These are phyloP conservation scores for Oxytropis ochrocephala DNA, from an alignment of 306 rosid genomes.

Conservation along the genomic window DNA sequence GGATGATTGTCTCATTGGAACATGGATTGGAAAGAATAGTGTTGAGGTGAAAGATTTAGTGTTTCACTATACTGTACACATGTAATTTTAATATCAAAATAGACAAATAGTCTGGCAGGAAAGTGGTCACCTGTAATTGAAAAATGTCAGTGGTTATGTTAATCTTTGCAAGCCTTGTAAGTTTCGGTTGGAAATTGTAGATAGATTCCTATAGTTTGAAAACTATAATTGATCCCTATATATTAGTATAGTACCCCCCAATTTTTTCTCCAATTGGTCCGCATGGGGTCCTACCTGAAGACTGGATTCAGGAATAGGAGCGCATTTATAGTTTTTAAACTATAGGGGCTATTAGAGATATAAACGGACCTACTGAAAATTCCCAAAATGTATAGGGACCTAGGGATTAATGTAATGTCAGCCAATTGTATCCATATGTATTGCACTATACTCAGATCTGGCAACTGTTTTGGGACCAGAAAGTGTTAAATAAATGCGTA, in stretches of 20 bases:
- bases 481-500: constrained; percentile 11
- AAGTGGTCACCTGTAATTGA: constrained; percentile 3
- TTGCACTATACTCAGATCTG: constrained; percentile 3
- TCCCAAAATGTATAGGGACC: not conserved
- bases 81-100: constrained; percentile 12
- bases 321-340: not conserved
- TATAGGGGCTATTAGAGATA: not conserved
- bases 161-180: not conserved
- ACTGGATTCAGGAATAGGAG: constrained; percentile 1
- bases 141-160: constrained; percentile 1
- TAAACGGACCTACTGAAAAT: constrained; percentile 4
- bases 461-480: constrained; percentile 5
- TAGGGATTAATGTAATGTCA: not conserved
- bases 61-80: not conserved
- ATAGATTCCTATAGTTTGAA: not conserved
- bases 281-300: not conserved
- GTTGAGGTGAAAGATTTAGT: constrained; percentile 61
- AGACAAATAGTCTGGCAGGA: constrained; percentile 3
- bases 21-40: constrained; percentile 88
- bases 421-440: not conserved
- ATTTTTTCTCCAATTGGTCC: not conserved
- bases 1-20: constrained; percentile 79
- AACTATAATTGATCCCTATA: constrained; percentile 1
- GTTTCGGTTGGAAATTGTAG: not conserved
- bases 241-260: not conserved